These are phyloP conservation scores for Pseudogymnoascus sp. DNA, from an alignment of 2,329 filamentous ascomycete species.

Conservation along the genomic window DNA sequence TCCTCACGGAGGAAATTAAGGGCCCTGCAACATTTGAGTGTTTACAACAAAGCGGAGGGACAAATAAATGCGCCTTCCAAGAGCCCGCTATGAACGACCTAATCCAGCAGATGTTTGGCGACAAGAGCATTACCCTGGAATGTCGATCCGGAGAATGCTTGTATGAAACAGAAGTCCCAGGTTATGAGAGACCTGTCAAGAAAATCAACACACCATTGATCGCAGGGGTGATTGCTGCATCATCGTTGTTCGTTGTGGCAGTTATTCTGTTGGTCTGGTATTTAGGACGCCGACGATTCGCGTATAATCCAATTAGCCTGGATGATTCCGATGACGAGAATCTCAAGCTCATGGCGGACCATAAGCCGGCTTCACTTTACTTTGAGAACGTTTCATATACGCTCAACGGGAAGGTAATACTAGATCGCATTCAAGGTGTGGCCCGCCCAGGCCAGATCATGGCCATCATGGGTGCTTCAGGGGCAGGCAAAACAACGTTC, in stretches of 20 bases:
- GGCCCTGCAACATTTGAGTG: conserved; percentile 83
- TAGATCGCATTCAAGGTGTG: conserved; percentile 70
- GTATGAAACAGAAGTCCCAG: conserved; percentile 85
- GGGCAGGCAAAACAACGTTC: conserved; percentile 95
- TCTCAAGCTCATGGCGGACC: conserved; percentile 78
- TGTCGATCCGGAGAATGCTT: conserved; percentile 88
- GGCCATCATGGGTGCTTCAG: conserved; percentile 96
- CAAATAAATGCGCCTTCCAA: conserved; percentile 68
- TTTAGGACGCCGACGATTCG: conserved; percentile 64
- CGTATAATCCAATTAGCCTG: conserved; percentile 66
- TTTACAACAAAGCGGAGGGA: conserved; percentile 53
- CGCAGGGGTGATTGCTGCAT: conserved; percentile 81
- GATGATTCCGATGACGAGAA: conserved; percentile 87
- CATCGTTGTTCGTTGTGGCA: conserved; percentile 79
- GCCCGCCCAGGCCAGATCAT: conserved; percentile 94
- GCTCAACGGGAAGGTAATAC: conserved; percentile 80
- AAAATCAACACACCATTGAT: conserved; percentile 96
- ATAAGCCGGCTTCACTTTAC: conserved; percentile 80
- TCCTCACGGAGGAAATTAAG: conserved; percentile 71
- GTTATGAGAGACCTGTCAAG: conserved; percentile 81
- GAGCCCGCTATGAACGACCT: conserved; percentile 90
- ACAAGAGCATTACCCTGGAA: conserved; percentile 74
- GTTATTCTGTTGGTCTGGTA: conserved; percentile 82
- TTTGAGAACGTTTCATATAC: conserved; percentile 84
- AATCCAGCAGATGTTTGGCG: conserved; percentile 82